Evolutionary conservation across 1,284 basidiomycete genomes (phyloP).

Genomic region (Vanrija sp.): DNA sequence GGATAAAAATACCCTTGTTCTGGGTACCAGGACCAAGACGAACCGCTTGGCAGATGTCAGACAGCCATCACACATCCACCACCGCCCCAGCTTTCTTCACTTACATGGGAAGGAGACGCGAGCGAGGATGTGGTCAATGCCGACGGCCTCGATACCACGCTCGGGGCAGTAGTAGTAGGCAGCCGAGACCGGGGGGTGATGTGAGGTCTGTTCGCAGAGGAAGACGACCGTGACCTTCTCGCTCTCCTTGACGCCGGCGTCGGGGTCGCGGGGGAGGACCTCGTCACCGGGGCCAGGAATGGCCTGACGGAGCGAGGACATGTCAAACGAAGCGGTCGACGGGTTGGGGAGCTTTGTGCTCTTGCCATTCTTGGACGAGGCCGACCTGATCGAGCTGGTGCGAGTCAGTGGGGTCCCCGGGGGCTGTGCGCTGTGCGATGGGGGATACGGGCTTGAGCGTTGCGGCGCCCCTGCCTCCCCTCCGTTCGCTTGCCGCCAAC

Average conservation of each 20-base stretch:
- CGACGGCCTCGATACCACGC: conserved; percentile 65
- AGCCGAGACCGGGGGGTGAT: conserved; percentile 92
- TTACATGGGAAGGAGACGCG: conserved; percentile 74
- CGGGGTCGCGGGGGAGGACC: conserved; percentile 41
- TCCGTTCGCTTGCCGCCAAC: not conserved
- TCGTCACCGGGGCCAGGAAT: conserved; percentile 46
- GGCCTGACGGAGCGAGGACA: conserved; percentile 13
- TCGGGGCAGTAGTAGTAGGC: conserved; percentile 76
- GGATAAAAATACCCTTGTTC: conserved; percentile 85
- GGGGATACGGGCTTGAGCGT: not conserved
- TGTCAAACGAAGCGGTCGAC: conserved; percentile 12
- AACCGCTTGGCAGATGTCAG: conserved; percentile 51
- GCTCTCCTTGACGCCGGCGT: conserved; percentile 47
- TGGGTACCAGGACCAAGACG: conserved; percentile 74
- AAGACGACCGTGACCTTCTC: conserved; percentile 63
- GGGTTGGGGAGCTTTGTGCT: not conserved
- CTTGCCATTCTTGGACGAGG: conserved; percentile 19
- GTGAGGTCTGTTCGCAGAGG: conserved; percentile 82
- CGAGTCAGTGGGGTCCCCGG: not conserved
- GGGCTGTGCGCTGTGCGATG: not conserved
- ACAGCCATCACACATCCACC: not conserved
- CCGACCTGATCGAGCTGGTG: conserved; percentile 34
- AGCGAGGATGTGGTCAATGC: conserved; percentile 85
- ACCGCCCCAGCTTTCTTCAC: conserved; percentile 11
- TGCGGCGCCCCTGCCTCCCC: not conserved